Conservation (phyloP, 106 monocot genomes). For the Dendrobium officinale region DNA sequence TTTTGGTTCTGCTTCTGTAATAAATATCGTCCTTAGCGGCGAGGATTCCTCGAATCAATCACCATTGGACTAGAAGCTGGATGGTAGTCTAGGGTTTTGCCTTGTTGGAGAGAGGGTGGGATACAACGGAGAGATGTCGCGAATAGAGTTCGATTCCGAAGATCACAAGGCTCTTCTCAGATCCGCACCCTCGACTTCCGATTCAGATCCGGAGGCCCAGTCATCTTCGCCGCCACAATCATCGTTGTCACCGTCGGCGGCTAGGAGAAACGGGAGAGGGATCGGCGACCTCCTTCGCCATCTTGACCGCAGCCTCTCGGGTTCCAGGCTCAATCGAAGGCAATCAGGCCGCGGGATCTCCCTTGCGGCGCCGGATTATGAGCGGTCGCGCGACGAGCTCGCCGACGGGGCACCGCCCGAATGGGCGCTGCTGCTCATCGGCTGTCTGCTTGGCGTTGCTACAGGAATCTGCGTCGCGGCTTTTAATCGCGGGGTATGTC, state of each 20-base stretch:
- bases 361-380: constrained; percentile 8
- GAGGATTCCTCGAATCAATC: not conserved
- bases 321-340: constrained; percentile 31
- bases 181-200: constrained; percentile 24
- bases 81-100: not conserved
- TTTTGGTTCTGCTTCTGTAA: not conserved
- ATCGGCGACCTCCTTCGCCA: constrained; percentile 52
- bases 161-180: constrained; percentile 50
- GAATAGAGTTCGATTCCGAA: constrained; percentile 26
- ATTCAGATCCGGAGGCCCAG: constrained; percentile 33
- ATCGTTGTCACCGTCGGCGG: constrained; percentile 1
- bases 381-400: constrained; percentile 42
- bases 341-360: constrained; percentile 7
- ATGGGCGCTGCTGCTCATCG: constrained; percentile 95
- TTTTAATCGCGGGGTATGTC: constrained; percentile 79
- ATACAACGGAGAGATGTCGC: constrained; percentile 29
- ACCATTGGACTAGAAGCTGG: not conserved
- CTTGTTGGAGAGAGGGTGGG: not conserved
- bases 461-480: constrained; percentile 97
- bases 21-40: not conserved
- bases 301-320: constrained; percentile 51
- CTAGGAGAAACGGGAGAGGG: constrained; percentile 36
- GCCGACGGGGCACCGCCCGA: constrained; percentile 94
- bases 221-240: constrained; percentile 9
- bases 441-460: constrained; percentile 93